Percentiles rank a stretch among this genome's conserved stretches.
Evolutionary conservation across 495 filamentous ascomycete genomes (phyloP).

Genomic region (Cercophora scortea): DNA sequence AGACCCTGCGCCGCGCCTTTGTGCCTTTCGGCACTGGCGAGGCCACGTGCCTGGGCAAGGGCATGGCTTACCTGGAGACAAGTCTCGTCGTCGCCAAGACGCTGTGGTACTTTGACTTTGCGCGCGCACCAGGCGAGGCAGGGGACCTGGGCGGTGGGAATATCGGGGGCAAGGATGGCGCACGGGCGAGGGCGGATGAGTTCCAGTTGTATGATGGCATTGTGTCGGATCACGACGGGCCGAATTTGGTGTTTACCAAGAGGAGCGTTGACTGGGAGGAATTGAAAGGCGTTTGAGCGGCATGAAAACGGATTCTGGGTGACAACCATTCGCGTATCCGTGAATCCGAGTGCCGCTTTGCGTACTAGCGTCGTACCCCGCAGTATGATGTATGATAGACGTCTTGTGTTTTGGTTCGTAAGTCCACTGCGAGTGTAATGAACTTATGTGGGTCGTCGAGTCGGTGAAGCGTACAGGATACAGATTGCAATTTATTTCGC

Average conservation of each 20-base stretch:
- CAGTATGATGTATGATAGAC: no score
- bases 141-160: constrained; percentile 6
- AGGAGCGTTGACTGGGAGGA: constrained; percentile 1
- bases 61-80: constrained; percentile 35
- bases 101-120: constrained; percentile 28
- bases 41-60: constrained; percentile 36
- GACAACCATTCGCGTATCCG: no score
- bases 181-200: constrained; percentile 3
- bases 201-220: constrained; percentile 11
- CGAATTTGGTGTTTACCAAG: constrained; percentile 17
- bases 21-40: constrained; percentile 37
- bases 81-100: constrained; percentile 22
- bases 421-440: no score
- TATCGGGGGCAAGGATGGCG: not conserved
- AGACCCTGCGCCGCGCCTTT: constrained; percentile 24
- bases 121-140: constrained; percentile 10
- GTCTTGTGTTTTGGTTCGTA: no score
- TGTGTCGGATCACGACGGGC: constrained; percentile 20
- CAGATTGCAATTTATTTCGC: no score
- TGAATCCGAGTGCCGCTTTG: no score
- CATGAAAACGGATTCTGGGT: no score
- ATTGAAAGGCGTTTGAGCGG: not conserved
- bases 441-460: no score
- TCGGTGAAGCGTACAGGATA: no score
- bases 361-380: no score